These are phyloP conservation scores for Sisymbrium irio DNA, from an alignment of 345 rosid species.

Conservation along the genomic window DNA sequence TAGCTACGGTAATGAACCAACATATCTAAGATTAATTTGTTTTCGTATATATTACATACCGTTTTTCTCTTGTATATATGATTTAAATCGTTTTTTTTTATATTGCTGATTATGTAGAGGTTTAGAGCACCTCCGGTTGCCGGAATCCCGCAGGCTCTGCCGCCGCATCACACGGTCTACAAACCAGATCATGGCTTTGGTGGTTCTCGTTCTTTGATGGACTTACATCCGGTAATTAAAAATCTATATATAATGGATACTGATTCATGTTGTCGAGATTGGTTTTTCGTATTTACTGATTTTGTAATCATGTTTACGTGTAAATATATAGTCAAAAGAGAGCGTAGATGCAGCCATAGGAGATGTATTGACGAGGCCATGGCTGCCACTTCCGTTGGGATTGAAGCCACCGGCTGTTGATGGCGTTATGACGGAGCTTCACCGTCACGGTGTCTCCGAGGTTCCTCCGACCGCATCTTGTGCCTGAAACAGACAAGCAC, in stretches of 20 bases:
- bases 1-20: constrained; percentile 46
- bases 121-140: constrained; percentile 46
- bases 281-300: not conserved
- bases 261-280: constrained; percentile 16
- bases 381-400: constrained; percentile 84
- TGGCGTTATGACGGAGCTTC: constrained; percentile 66
- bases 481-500: constrained; percentile 24
- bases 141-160: constrained; percentile 49
- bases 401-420: constrained; percentile 72
- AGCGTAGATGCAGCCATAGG: constrained; percentile 68
- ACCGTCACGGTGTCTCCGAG: constrained; percentile 59
- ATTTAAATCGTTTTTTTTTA: not conserved
- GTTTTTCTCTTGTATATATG: not conserved
- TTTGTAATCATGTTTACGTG: not conserved
- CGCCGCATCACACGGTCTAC: constrained; percentile 33
- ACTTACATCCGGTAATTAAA: constrained; percentile 61
- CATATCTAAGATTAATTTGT: not conserved
- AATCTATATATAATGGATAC: not conserved
- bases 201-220: constrained; percentile 45
- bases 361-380: constrained; percentile 77
- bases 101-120: constrained; percentile 39
- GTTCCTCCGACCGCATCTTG: constrained; percentile 53
- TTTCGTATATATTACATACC: not conserved
- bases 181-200: constrained; percentile 39
- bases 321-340: constrained; percentile 54